A percentile compares a stretch with the other conserved stretches of the same genome.
Conservation (phyloP, 2,329 filamentous ascomycete species). For the Plectosphaerella sp. region DNA sequence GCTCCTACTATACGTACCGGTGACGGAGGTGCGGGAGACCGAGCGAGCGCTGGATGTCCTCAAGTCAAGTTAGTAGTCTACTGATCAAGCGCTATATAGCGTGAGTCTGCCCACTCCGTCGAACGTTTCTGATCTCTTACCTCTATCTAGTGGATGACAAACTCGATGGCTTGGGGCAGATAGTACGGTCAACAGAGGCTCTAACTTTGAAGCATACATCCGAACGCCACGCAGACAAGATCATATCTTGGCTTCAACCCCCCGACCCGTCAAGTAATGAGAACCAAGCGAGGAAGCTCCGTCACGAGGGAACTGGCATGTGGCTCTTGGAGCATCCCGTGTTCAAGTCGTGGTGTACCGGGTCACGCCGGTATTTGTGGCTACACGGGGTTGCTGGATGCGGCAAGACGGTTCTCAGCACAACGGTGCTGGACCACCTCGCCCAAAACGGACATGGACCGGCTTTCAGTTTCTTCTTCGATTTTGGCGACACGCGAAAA, state of each 20-base stretch:
- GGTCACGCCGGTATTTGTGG: slow-evolving; percentile 7
- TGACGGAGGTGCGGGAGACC: no score
- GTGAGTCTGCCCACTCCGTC: no score
- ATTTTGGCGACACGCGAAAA: no score
- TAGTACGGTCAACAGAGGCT: not conserved
- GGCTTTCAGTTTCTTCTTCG: no score
- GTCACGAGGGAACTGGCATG: slow-evolving; percentile 5
- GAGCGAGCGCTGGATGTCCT: no score
- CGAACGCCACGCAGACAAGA: not conserved
- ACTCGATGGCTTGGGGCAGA: not conserved
- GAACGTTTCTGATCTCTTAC: not conserved
- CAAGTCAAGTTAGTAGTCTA: no score
- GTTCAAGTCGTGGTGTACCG: slow-evolving; percentile 10
- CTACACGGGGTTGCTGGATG: not conserved
- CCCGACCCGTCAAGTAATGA: slow-evolving; percentile 7
- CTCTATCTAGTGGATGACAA: not conserved
- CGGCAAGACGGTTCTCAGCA: not conserved
- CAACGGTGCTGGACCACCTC: not conserved
- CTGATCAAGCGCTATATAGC: no score
- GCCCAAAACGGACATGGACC: not conserved
- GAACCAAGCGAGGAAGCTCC: slow-evolving; percentile 4
- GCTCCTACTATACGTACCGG: slow-evolving; percentile 5
- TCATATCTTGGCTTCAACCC: slow-evolving; percentile 10
- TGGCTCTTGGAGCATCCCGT: slow-evolving; percentile 9
- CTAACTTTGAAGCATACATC: not conserved